Base-by-base conservation (phyloP, 345 rosid species). In the Acer campestre region DNA sequence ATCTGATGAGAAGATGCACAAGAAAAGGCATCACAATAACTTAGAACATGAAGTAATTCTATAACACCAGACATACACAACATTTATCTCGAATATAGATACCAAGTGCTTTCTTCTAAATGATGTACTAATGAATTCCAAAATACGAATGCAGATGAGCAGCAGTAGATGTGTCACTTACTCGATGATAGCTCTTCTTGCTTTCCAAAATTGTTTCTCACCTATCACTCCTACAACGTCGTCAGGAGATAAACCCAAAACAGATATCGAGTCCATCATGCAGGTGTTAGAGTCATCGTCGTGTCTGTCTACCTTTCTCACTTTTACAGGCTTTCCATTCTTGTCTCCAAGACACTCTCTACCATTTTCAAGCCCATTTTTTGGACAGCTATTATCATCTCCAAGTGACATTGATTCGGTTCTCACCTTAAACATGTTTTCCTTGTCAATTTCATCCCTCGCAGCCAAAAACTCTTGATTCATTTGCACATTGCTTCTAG, bases 181-280 rank as follows among this genome's bases (percentile, higher is more conserved):
- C 98, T 88, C 81, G 84, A 86, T 84, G 77, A 95, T 88, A 61
- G 84, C 88, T 75, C 85, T 83, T 87, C 97, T 88, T 17, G 89
- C 88, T 78, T 88, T 86, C 97, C 90, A 89, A 74, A 93, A 95
- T 76, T 78, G 88, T 65, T 88, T 88, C 78, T 90, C 87, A 63
- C 98, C 98, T 16, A 95, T 84, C 49, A 84, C 48, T 80, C 87
- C 87, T 2, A 87, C 88, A 42, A 93, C 83, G 77, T 90, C 89
- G 80, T 88, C 89, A 31, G 98, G 88, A 38, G 86, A 80, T 71
- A 91, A 69, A 81, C 71, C 80, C 70, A 83, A 29, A 72, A 77
- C 85, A 27, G 89, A 82, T 48, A 70, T 9, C 27, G 87, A 89
- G 38, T 88, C 88, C 77, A 80, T 61, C 64, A 76, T 76, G 18